These are phyloP conservation scores for Naganishia vaughanmartiniae DNA, from an alignment of 768 basidiomycete genomes.

Conservation along the genomic window DNA sequence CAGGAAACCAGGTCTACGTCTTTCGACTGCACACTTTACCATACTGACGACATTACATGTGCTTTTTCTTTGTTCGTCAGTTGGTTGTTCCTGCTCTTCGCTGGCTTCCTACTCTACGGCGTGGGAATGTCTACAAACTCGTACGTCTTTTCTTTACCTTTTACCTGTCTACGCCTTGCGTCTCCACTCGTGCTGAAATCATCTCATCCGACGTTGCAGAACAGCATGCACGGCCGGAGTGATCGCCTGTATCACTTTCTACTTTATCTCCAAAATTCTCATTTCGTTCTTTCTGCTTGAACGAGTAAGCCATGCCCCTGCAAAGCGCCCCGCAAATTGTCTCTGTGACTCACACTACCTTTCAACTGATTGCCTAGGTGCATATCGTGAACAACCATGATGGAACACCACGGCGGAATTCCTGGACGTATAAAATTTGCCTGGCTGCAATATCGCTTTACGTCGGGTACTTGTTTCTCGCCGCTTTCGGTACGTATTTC, in stretches of 20 bases:
- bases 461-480: constrained; percentile 12
- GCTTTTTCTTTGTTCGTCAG: not conserved
- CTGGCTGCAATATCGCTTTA: constrained; percentile 2
- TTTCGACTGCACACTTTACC: not conserved
- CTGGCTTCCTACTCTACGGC: constrained; percentile 2
- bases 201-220: not conserved
- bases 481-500: constrained; percentile 10
- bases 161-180: not conserved
- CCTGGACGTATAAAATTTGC: constrained; percentile 15
- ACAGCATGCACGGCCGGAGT: constrained; percentile 9
- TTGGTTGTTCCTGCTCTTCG: constrained; percentile 12
- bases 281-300: constrained; percentile 17
- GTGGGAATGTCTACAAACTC: constrained; percentile 9
- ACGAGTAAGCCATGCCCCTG: not conserved
- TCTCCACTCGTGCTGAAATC: not conserved
- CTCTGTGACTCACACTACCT: not conserved
- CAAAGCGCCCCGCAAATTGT: too few species aligned
- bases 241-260: constrained; percentile 7
- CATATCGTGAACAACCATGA: constrained; percentile 15
- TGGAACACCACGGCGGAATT: constrained; percentile 1
- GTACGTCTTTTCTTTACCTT: not conserved
- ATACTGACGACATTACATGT: not conserved
- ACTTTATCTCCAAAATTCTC: constrained; percentile 19
- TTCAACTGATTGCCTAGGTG: not conserved
- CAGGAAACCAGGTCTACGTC: not conserved